phyloP scores from a whole-genome alignment of 345 rosid species.

The Mallotus nudiflorus region DNA sequence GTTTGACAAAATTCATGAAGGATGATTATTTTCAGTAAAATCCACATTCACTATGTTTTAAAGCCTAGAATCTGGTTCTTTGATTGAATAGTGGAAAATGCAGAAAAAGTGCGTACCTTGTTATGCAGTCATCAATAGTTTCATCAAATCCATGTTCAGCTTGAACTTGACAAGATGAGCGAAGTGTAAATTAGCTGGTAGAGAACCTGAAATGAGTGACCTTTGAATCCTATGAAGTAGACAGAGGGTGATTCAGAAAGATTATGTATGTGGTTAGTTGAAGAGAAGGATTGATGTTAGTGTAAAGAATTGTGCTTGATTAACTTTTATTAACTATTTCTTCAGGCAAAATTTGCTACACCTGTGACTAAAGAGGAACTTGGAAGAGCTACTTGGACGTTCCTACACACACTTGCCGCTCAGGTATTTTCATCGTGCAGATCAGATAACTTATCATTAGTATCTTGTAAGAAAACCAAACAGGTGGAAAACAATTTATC shows the following conservation, averaged over 20 bases:
- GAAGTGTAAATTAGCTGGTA: background rate
- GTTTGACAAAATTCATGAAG: slow-evolving; percentile 53
- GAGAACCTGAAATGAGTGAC: background rate
- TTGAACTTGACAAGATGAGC: background rate
- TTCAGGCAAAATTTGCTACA: slow-evolving; percentile 55
- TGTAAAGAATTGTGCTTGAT: background rate
- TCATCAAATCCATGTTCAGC: background rate
- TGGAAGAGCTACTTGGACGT: slow-evolving; percentile 95
- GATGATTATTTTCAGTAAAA: background rate
- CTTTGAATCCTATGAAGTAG: background rate
- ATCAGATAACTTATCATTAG: background rate
- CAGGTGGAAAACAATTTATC: background rate
- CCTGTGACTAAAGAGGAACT: slow-evolving; percentile 92
- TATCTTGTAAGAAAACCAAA: background rate
- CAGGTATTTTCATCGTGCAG: slow-evolving; percentile 52
- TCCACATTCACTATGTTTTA: background rate
- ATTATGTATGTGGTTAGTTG: background rate
- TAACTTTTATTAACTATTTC: background rate
- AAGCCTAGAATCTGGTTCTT: background rate
- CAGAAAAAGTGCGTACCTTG: background rate
- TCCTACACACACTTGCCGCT: slow-evolving; percentile 92
- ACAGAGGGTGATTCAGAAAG: background rate
- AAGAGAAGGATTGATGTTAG: background rate
- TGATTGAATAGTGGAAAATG: background rate
- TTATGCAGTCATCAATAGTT: background rate